Evolutionary conservation across 179 eudicot species (phyloP).

Genomic region (Silene vulgaris): DNA sequence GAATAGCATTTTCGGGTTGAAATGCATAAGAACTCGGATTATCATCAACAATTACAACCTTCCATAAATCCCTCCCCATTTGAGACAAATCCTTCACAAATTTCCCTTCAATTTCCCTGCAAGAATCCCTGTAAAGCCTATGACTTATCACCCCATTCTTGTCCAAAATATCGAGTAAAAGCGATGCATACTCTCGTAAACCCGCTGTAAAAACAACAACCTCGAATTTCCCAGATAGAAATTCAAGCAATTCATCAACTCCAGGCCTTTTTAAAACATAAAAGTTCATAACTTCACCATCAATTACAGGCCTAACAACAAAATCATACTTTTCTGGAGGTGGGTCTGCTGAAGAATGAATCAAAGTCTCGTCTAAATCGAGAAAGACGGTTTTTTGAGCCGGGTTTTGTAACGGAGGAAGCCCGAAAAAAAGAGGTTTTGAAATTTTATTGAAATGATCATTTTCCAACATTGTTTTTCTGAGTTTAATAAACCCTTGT

Average conservation of each 20-base stretch:
- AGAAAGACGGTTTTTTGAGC: constrained; percentile 50
- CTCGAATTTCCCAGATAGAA: constrained; percentile 44
- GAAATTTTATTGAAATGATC: constrained; percentile 18
- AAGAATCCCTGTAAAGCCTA: constrained; percentile 62
- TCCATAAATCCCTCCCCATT: constrained; percentile 63
- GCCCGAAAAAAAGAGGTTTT: constrained; percentile 34
- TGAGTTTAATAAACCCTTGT: constrained; percentile 50
- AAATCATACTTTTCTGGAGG: constrained; percentile 56
- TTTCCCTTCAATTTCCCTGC: constrained; percentile 63
- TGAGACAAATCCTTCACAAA: constrained; percentile 68
- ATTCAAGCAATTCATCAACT: constrained; percentile 57
- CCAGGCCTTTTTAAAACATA: constrained; percentile 70
- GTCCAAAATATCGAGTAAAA: constrained; percentile 54
- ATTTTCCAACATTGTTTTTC: constrained; percentile 11
- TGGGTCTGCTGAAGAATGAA: constrained; percentile 52
- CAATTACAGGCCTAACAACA: constrained; percentile 57
- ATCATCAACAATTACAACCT: constrained; percentile 72
- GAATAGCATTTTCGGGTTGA: constrained; percentile 73
- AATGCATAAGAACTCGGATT: constrained; percentile 63
- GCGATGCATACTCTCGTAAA: constrained; percentile 64
- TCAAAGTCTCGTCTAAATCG: constrained; percentile 74
- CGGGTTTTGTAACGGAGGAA: constrained; percentile 37
- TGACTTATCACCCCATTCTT: constrained; percentile 41
- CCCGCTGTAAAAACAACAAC: constrained; percentile 84
- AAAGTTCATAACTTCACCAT: constrained; percentile 51